These are phyloP conservation scores for Amylocarpus encephaloides DNA, from an alignment of 2,329 filamentous ascomycete species.

Conservation along the genomic window DNA sequence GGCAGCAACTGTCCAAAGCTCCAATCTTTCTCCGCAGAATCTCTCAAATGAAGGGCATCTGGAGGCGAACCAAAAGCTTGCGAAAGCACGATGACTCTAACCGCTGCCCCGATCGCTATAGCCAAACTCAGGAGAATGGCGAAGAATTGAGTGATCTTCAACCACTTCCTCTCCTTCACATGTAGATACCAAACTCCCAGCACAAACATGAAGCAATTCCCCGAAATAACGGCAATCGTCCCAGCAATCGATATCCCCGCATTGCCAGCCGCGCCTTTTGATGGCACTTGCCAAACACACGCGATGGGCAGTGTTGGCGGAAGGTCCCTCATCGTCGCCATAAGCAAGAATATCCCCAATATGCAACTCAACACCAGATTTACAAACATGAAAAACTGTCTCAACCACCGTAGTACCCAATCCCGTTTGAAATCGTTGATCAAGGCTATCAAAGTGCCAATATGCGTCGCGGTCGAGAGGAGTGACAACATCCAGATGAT, in stretches of 20 bases:
- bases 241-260: slow-evolving; percentile 46
- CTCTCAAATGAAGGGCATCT: slow-evolving; percentile 41
- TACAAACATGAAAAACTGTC: slow-evolving; percentile 59
- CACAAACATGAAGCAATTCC: slow-evolving; percentile 51
- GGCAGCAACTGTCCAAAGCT: slow-evolving; percentile 58
- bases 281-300: slow-evolving; percentile 50
- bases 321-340: slow-evolving; percentile 81
- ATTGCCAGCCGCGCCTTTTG: slow-evolving; percentile 34
- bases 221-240: slow-evolving; percentile 55
- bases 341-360: slow-evolving; percentile 93
- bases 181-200: slow-evolving; percentile 61
- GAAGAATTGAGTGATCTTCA: slow-evolving; percentile 46
- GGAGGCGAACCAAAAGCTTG: slow-evolving; percentile 53
- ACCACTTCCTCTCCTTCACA: slow-evolving; percentile 45
- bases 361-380: slow-evolving; percentile 57
- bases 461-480: slow-evolving; percentile 59
- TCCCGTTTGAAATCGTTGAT: slow-evolving; percentile 61
- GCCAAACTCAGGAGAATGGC: slow-evolving; percentile 43
- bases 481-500: slow-evolving; percentile 63
- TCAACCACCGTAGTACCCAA: slow-evolving; percentile 60
- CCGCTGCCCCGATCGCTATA: slow-evolving; percentile 52
- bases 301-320: slow-evolving; percentile 52
- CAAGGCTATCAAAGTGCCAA: slow-evolving; percentile 57
- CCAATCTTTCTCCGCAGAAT: slow-evolving; percentile 51
- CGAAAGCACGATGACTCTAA: slow-evolving; percentile 49